phyloP scores from a whole-genome alignment of 2,329 filamentous ascomycete species.

The Alternaria sp. region DNA sequence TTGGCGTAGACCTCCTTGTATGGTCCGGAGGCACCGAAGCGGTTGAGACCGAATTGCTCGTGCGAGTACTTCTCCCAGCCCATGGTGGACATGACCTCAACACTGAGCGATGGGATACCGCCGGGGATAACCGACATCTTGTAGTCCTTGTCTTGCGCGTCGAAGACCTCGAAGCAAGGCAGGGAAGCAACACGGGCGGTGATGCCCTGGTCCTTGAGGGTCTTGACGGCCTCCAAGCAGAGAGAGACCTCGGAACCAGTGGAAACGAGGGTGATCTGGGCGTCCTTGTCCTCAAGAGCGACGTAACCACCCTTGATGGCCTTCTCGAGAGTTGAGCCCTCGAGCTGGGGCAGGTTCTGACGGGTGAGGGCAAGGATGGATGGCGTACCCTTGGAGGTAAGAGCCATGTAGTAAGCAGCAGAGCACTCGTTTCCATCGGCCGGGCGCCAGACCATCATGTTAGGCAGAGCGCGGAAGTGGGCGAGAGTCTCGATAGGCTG shows the following conservation, averaged over 20 bases:
- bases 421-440: slow-evolving; percentile 98
- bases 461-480: slow-evolving; percentile 97
- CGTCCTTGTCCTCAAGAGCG: slow-evolving; percentile 80
- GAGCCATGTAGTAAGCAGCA: slow-evolving; percentile 93
- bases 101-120: slow-evolving; percentile 88
- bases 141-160: slow-evolving; percentile 93
- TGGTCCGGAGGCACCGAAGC: slow-evolving; percentile 95
- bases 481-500: slow-evolving; percentile 98
- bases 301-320: slow-evolving; percentile 96
- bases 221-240: slow-evolving; percentile 90
- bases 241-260: slow-evolving; percentile 97
- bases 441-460: slow-evolving; percentile 99
- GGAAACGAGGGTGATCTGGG: slow-evolving; percentile 86
- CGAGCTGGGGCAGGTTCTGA: slow-evolving; percentile 97
- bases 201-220: slow-evolving; percentile 84
- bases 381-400: slow-evolving; percentile 88
- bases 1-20: slow-evolving; percentile 99
- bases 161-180: slow-evolving; percentile 97
- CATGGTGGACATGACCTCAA: slow-evolving; percentile 96
- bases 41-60: slow-evolving; percentile 99
- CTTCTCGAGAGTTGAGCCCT: slow-evolving; percentile 88
- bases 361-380: slow-evolving; percentile 93
- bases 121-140: slow-evolving; percentile 90
- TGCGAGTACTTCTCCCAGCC: slow-evolving; percentile 99
- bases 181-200: slow-evolving; percentile 92